phyloP scores from a whole-genome alignment of 2,329 filamentous ascomycete genomes.

The Nigrospora sphaerica region DNA sequence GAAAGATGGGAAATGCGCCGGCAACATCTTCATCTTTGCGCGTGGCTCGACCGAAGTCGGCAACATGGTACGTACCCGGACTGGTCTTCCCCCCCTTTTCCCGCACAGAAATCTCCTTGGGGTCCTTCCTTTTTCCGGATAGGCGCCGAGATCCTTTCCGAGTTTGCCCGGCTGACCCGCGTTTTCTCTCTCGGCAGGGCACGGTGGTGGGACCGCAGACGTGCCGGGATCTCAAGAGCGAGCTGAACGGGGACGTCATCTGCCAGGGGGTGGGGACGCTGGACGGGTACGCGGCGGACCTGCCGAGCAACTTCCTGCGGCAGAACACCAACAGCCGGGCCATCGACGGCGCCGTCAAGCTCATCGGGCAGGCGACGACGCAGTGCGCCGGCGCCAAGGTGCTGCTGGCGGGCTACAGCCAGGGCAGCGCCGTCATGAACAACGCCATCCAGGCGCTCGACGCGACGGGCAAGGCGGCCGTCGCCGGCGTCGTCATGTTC shows the following conservation, averaged over 20 bases:
- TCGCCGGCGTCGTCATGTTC: slow-evolving; percentile 22
- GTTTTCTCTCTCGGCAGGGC: slow-evolving; percentile 11
- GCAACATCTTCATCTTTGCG: slow-evolving; percentile 25
- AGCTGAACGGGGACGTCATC: slow-evolving; percentile 18
- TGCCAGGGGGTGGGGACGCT: slow-evolving; percentile 24
- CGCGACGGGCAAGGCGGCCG: slow-evolving; percentile 5
- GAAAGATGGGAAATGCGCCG: slow-evolving; percentile 16
- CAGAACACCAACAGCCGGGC: slow-evolving; percentile 17
- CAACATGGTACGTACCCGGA: slow-evolving; percentile 19
- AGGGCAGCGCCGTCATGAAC: slow-evolving; percentile 25
- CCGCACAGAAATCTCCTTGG: neutral
- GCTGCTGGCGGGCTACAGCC: slow-evolving; percentile 19
- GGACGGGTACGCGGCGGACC: slow-evolving; percentile 19
- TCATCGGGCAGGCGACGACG: slow-evolving; percentile 18
- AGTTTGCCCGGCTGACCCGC: neutral
- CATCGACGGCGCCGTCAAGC: slow-evolving; percentile 19
- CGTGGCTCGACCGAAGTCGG: slow-evolving; percentile 24
- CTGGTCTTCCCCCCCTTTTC: too few species aligned
- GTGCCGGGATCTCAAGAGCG: slow-evolving; percentile 16
- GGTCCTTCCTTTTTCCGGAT: too few species aligned
- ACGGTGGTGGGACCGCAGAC: slow-evolving; percentile 18
- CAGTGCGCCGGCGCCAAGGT: slow-evolving; percentile 25
- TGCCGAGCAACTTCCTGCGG: slow-evolving; percentile 20
- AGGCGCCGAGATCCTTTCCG: too few species aligned
- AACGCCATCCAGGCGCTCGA: slow-evolving; percentile 18